A percentile compares a stretch with the other conserved stretches of the same genome.
phyloP scores from a whole-genome alignment of 2,329 filamentous ascomycete species.

The Pseudogymnoascus sp. region DNA sequence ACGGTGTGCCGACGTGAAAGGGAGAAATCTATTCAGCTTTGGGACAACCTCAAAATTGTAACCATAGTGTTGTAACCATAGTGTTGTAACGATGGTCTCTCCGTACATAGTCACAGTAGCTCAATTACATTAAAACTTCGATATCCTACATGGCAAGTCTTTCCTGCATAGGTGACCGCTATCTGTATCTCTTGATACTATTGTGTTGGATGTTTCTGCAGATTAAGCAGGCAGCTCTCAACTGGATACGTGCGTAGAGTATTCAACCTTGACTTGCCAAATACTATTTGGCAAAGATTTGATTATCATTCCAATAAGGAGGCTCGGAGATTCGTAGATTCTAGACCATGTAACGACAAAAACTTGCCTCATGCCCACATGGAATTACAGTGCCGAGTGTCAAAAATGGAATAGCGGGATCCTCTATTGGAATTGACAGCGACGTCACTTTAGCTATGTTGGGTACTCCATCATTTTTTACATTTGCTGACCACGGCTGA shows the following conservation, averaged over 20 bases:
- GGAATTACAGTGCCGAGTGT: neutral
- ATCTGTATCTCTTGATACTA: neutral
- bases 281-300: neutral
- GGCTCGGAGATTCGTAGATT: neutral
- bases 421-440: neutral
- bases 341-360: neutral
- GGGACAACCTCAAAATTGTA: constrained; percentile 16
- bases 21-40: constrained; percentile 33
- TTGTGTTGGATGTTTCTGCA: neutral
- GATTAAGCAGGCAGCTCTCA: neutral
- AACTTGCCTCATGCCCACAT: neutral
- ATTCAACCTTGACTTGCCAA: neutral
- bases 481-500: neutral
- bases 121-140: neutral
- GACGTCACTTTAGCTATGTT: neutral
- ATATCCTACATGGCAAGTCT: neutral
- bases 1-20: constrained; percentile 21
- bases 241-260: neutral
- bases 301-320: neutral
- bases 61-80: neutral
- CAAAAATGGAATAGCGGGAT: neutral
- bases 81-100: neutral
- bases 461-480: neutral
- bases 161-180: neutral
- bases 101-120: neutral